Evolutionary conservation across 1,284 basidiomycete species (phyloP), one percentile per base, ranked within the genome.

Genomic region (Takashimella tepidaria): DNA sequence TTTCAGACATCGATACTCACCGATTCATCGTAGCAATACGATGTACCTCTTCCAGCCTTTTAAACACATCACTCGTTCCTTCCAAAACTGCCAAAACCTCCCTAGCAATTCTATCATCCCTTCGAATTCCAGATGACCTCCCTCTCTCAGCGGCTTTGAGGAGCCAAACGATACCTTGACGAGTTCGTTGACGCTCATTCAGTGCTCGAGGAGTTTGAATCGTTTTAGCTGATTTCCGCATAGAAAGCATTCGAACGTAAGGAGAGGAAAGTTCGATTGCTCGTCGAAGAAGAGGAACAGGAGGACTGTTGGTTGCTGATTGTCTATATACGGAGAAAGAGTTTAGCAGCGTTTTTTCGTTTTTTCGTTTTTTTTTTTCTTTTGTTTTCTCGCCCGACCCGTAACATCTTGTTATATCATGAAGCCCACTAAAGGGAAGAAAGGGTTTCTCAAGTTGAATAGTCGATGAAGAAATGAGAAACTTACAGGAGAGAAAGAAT

Each of bases 21-120:
- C 91, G 85, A 73, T 89, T 89, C 31, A 87, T 79, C 79, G 86
- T 87, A 1, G 86, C 92, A 40, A 82, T 66, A 63, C 79, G 81
- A 70, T 93, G 91, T 49, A 82, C 70, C 51, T 82, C 78, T 60
- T 76, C 76, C 73, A 89, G 83, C 62, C 79, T 80, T 62, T 80
- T 77, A 55, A 85, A 76, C 27, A 80, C 80, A 26, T 78, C 78
- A 47, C 80, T 82, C 26, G 75, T 74, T 3, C 84, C 85, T 63
- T 84, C 81, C 3, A 91, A 61, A 21, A 88, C 80, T 0, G 77
- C 79, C 41, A 92, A 79, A 25, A 90, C 73, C 75, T 91, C 88
- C 67, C 83, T 79, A 41, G 89, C 89, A 55, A 92, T 71, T 53
- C 88, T 78, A 66, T 86, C 83, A 61, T 83, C 82, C 2, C 86